Evolutionary conservation across 2,329 filamentous ascomycete genomes (phyloP), one percentile per base, ranked within the genome.

Genomic region (Aureobasidium sp.): DNA sequence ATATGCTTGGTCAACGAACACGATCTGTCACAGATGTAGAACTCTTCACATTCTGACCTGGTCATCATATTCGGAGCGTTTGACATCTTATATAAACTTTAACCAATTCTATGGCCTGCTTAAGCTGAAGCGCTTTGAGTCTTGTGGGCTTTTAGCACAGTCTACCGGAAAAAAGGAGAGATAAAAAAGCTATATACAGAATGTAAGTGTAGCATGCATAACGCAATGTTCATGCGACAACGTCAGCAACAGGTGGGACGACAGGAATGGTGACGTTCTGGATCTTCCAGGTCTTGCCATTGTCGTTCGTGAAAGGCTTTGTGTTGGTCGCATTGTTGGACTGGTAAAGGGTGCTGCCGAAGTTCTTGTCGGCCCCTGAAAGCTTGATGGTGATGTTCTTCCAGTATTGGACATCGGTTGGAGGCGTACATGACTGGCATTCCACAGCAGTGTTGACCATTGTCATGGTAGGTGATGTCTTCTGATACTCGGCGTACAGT

Each of bases 241-340:
- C 53, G 4, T 61, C 59, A 11, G 59, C 47, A 4, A 53, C 22
- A 22, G 59, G 59, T 8, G 59, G 39, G 12, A 61, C 59, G 22
- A 61, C 59, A 29, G 62, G 62, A 27, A 65, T 63, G 14, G 55
- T 63, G 25, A 65, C 61, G 34, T 58, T 61, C 37, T 51, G 56
- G 31, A 65, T 63, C 36, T 53, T 65, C 64, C 64, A 65, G 27
- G 47, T 63, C 45, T 49, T 57, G n/a, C 64, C 64, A 17, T 62
- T 55, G 12, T 65, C 62, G n/a, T 37, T 39, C 17, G 61, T 59
- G 7, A 17, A n/a, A 5, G 52, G 42, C 5, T 53, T 27, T 3
- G 62, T 64, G 44, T 55, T 56, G 15, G 42, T 51, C 12, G 62
- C 62, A n/a, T 59, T 39, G 29, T 61, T 51, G 3, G 41, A 47